A percentile compares a stretch with the other conserved stretches of the same genome.
phyloP scores from a whole-genome alignment of 2,329 filamentous ascomycete genomes.

The Pestalotiopsis sp. region DNA sequence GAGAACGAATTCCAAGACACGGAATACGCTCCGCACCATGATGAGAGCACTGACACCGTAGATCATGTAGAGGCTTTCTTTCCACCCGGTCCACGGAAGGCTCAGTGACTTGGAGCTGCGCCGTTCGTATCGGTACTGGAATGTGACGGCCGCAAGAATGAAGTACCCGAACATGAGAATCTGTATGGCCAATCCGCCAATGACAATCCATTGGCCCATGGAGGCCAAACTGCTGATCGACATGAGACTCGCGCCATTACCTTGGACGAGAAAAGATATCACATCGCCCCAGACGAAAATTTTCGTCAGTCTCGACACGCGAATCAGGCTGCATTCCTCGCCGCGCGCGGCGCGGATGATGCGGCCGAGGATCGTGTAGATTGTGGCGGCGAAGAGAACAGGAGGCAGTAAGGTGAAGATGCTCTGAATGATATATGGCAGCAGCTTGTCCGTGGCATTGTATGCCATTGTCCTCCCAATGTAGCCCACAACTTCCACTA shows the following conservation, averaged over 20 bases:
- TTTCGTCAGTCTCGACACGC: conserved; percentile 47
- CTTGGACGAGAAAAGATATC: conserved; percentile 54
- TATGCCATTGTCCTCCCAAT: neutral
- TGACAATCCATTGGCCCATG: conserved; percentile 53
- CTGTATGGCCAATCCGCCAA: conserved; percentile 59
- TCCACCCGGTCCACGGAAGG: neutral
- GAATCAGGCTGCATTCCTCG: conserved; percentile 25
- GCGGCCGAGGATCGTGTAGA: conserved; percentile 54
- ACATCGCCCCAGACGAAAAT: conserved; percentile 60
- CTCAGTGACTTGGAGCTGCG: neutral
- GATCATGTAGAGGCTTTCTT: conserved; percentile 37
- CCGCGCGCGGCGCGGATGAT: conserved; percentile 42
- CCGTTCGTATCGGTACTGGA: conserved; percentile 39
- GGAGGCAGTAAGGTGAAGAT: conserved; percentile 49
- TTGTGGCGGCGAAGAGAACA: conserved; percentile 50
- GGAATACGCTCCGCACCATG: conserved; percentile 45
- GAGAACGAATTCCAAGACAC: conserved; percentile 46
- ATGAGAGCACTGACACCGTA: conserved; percentile 45
- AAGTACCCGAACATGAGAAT: conserved; percentile 62
- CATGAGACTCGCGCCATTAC: conserved; percentile 43
- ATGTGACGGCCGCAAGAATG: conserved; percentile 47
- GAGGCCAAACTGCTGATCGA: conserved; percentile 25
- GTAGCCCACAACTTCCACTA: conserved; percentile 6
- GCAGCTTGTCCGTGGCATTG: conserved; percentile 31
- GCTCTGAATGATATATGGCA: conserved; percentile 44